Evolutionary conservation across 2,329 filamentous ascomycete genomes (phyloP).

Genomic region (Coniella lustricola): DNA sequence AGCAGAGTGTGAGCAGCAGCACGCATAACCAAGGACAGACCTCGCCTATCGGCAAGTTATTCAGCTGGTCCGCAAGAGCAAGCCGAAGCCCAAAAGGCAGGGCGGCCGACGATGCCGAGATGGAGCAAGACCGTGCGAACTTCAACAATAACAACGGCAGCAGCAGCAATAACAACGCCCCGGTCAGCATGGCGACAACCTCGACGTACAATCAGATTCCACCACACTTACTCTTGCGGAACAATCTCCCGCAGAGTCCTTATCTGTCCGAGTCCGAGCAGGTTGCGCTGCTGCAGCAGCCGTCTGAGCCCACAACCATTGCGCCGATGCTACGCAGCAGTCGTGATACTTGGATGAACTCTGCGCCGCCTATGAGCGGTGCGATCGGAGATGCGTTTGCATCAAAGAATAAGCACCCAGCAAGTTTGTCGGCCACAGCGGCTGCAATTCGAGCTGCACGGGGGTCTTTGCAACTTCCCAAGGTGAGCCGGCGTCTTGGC

Average conservation of each 20-base stretch:
- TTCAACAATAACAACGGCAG: too few relatives aligned
- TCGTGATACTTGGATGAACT: slow-evolving; percentile 1
- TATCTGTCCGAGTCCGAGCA: slow-evolving; percentile 42
- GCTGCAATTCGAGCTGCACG: background rate
- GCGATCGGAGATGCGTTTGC: background rate
- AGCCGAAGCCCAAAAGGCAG: background rate
- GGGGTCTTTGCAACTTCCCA: slow-evolving; percentile 1
- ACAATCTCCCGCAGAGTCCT: slow-evolving; percentile 29
- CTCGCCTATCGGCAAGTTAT: slow-evolving; percentile 31
- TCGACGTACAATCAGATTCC: too few relatives aligned
- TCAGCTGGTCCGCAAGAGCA: slow-evolving; percentile 7
- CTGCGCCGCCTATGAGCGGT: background rate
- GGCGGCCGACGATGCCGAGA: background rate
- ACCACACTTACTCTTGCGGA: background rate
- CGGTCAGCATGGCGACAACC: slow-evolving; percentile 10
- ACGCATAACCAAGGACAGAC: slow-evolving; percentile 19
- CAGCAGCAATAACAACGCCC: slow-evolving; percentile 21
- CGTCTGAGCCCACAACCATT: slow-evolving; percentile 18
- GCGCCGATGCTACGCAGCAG: background rate
- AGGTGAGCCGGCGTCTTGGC: background rate
- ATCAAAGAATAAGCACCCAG: background rate
- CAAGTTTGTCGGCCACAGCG: background rate
- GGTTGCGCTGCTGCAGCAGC: slow-evolving; percentile 38
- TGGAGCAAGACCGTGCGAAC: slow-evolving; percentile 10
- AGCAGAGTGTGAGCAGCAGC: background rate